Base-by-base conservation (phyloP, 345 rosid genomes). In the Dimocarpus longan region DNA sequence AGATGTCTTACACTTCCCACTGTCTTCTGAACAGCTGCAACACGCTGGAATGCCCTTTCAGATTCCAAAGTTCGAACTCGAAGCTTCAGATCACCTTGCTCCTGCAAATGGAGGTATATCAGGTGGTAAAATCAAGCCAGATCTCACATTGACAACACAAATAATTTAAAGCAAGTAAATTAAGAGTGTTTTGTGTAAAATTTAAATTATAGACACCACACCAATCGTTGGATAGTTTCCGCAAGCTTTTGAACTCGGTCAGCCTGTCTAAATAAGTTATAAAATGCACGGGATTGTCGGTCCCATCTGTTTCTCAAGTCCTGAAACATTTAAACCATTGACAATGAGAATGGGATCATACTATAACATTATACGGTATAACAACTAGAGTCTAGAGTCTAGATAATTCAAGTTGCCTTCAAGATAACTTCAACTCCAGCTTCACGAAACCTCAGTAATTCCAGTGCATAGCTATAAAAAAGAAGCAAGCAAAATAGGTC, bases 81-180 rank as follows among this genome's bases (percentile, higher is more conserved):
- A 75, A 95, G 97, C 90, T 95, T 95, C 83, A 95, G 79, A 87
- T 95, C 99, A 76, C 98, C 99, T 93, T 95, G 98, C 86, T 95
- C 99, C 99, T 95, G 86, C 63, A 84, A 67, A 75, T 64, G 68
- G 52, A 73, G 28, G 28, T 26, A 26, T 26, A 26, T 26, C 28
- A 26, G 28, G 63, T 37, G 18, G 26, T 37, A 28, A 54, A 66
- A n/a, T 15, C 48, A 44, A 22, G 48, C 37, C 56, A 48, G 42
- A 21, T 63, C 13, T 70, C 54, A 32, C 13, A 54, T 18, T 42
- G 46, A 57, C 50, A 28, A 68, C 44, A 48, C 44, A 16, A 24
- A 32, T 18, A 50, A 74, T 43, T 71, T 67, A 56, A 21, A 57
- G 60, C 24, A 28, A 18, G 22, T n/a, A 39, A 70, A 80, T 19